phyloP scores from a whole-genome alignment of 257 asterid species.

The Jasminum sambac region DNA sequence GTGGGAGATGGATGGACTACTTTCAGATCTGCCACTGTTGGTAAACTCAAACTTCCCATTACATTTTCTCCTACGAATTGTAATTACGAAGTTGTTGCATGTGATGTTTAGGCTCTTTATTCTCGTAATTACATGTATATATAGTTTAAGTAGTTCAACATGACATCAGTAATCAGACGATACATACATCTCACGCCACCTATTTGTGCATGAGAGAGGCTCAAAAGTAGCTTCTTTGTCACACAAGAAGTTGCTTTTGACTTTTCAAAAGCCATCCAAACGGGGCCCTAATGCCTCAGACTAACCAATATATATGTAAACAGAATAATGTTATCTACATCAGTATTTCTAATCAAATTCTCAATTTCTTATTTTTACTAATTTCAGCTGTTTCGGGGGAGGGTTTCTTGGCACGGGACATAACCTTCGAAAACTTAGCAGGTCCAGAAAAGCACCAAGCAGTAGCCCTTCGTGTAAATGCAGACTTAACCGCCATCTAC shows the following conservation, averaged over 20 bases:
- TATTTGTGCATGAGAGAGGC: too few relatives aligned
- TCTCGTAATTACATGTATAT: too few relatives aligned
- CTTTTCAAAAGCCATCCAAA: too few relatives aligned
- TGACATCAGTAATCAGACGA: too few relatives aligned
- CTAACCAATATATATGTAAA: not conserved
- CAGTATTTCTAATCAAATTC: not conserved
- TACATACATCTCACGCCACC: too few relatives aligned
- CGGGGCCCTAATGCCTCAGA: not conserved
- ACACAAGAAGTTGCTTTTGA: too few relatives aligned
- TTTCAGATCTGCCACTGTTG: slow-evolving; percentile 87
- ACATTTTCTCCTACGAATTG: too few relatives aligned
- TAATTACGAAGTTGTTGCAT: too few relatives aligned
- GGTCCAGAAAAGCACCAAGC: slow-evolving; percentile 87
- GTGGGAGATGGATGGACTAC: slow-evolving; percentile 88
- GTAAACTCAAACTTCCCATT: slow-evolving; percentile 32
- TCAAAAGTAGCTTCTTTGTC: too few relatives aligned
- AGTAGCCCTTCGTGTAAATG: slow-evolving; percentile 77
- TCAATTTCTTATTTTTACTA: not conserved
- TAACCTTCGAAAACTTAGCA: slow-evolving; percentile 73
- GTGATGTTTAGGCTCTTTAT: too few relatives aligned
- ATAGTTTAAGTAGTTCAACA: too few relatives aligned
- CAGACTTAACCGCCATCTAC: slow-evolving; percentile 68
- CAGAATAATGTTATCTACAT: not conserved
- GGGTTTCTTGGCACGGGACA: slow-evolving; percentile 86
- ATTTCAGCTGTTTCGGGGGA: slow-evolving; percentile 75